Evolutionary conservation across 169 alveolate species (phyloP).

Genomic region (Plasmodium gallinaceum): DNA sequence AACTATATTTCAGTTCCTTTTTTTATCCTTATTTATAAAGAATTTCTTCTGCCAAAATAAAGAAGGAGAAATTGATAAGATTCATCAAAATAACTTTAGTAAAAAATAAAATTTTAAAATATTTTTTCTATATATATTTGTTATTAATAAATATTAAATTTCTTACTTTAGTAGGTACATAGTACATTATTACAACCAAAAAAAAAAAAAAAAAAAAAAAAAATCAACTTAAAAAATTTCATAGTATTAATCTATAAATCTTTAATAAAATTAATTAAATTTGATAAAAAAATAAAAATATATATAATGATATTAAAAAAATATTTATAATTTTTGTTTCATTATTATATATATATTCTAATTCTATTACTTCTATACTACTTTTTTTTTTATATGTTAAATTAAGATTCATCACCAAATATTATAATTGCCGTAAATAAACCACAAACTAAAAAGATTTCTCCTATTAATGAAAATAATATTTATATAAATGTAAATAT

Average conservation of each 20-base stretch:
- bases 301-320: not conserved
- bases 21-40: slow-evolving; percentile 6
- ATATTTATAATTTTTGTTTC: too few relatives aligned
- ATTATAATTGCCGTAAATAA: slow-evolving; percentile 41
- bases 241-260: not conserved
- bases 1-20: not conserved
- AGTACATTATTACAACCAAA: not conserved
- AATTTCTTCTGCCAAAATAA: not conserved
- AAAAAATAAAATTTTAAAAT: not conserved
- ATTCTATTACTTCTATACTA: not conserved
- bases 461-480: slow-evolving; percentile 1
- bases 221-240: too few relatives aligned
- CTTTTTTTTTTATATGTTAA: not conserved
- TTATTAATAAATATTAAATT: not conserved
- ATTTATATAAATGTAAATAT: slow-evolving; percentile 12
- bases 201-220: too few relatives aligned
- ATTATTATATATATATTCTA: too few relatives aligned
- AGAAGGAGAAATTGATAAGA: not conserved
- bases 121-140: slow-evolving; percentile 13
- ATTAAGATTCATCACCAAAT: slow-evolving; percentile 9
- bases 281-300: not conserved
- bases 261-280: not conserved
- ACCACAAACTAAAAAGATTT: slow-evolving; percentile 11
- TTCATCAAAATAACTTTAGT: slow-evolving; percentile 8
- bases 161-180: slow-evolving; percentile 14